These are phyloP conservation scores for Durusdinium trenchii DNA, from an alignment of 73 alveolate genomes.

Conservation along the genomic window DNA sequence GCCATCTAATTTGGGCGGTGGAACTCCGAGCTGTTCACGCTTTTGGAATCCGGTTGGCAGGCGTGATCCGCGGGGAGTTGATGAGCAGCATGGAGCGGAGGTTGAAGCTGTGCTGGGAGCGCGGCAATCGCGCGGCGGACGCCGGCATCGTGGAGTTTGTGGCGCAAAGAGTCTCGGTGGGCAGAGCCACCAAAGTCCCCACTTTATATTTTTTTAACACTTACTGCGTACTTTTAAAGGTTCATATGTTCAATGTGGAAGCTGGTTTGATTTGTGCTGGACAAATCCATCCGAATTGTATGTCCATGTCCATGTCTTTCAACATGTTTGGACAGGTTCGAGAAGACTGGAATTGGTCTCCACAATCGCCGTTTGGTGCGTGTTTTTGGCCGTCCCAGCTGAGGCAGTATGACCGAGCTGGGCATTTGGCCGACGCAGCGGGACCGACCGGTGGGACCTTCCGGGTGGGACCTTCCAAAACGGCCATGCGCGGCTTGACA, in stretches of 20 bases:
- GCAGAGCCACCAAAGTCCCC: too few relatives aligned
- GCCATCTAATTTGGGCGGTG: too few relatives aligned
- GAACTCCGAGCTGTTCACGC: too few relatives aligned
- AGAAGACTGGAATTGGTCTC: not conserved
- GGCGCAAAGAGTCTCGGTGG: slow-evolving; percentile 35
- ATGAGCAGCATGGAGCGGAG: slow-evolving; percentile 68
- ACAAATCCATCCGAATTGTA: not conserved
- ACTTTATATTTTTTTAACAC: too few relatives aligned
- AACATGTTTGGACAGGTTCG: not conserved
- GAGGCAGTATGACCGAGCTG: slow-evolving; percentile 82
- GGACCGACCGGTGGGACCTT: slow-evolving; percentile 30
- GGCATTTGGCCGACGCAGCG: slow-evolving; percentile 94
- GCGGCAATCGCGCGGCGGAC: slow-evolving; percentile 65
- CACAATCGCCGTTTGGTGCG: not conserved
- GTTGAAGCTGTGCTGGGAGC: slow-evolving; percentile 89
- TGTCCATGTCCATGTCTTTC: not conserved
- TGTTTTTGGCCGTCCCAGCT: not conserved
- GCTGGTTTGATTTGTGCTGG: too few relatives aligned
- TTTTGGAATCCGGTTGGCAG: not conserved
- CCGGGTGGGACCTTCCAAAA: too few relatives aligned
- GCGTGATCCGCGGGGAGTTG: slow-evolving; percentile 68
- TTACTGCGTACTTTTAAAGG: too few relatives aligned
- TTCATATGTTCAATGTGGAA: too few relatives aligned
- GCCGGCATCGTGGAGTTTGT: slow-evolving; percentile 77
- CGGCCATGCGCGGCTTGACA: too few relatives aligned